A percentile compares a stretch with the other conserved stretches of the same genome.
phyloP scores from a whole-genome alignment of 108 stramenopile species.

The Pseudonitzschia pungens region DNA sequence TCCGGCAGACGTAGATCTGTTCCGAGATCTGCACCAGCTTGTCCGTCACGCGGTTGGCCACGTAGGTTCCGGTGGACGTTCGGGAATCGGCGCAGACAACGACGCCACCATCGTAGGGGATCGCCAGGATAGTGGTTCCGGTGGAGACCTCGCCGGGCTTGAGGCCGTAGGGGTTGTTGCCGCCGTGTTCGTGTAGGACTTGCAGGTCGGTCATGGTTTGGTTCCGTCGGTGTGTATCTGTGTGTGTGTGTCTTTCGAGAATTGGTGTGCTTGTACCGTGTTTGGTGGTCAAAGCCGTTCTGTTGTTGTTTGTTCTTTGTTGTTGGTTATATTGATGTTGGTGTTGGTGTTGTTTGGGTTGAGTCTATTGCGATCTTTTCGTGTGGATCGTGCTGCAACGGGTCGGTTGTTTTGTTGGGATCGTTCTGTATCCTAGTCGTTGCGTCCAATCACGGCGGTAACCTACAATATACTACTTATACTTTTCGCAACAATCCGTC shows the following conservation, averaged over 20 bases:
- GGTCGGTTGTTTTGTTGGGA: no score
- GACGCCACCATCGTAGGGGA: constrained; percentile 90
- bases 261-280: no score
- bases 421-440: no score
- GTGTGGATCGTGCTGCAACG: no score
- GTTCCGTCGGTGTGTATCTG: no score
- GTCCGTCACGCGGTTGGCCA: constrained; percentile 94
- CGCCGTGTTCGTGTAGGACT: constrained; percentile 11
- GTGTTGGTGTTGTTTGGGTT: constrained; percentile 4
- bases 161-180: constrained; percentile 13
- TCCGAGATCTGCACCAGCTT: constrained; percentile 94
- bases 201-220: constrained; percentile 24
- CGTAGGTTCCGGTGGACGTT: constrained; percentile 95
- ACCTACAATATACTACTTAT: no score
- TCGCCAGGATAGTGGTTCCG: constrained; percentile 97
- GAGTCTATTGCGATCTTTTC: not conserved
- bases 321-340: constrained; percentile 4
- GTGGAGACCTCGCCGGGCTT: constrained; percentile 80
- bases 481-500: no score
- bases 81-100: constrained; percentile 97
- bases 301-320: constrained; percentile 12
- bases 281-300: not conserved
- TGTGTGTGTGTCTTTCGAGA: no score
- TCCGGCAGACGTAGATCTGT: constrained; percentile 92
- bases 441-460: no score